Conservation (phyloP, 2,329 filamentous ascomycete species). For the Penicillium aurantiogriseum region DNA sequence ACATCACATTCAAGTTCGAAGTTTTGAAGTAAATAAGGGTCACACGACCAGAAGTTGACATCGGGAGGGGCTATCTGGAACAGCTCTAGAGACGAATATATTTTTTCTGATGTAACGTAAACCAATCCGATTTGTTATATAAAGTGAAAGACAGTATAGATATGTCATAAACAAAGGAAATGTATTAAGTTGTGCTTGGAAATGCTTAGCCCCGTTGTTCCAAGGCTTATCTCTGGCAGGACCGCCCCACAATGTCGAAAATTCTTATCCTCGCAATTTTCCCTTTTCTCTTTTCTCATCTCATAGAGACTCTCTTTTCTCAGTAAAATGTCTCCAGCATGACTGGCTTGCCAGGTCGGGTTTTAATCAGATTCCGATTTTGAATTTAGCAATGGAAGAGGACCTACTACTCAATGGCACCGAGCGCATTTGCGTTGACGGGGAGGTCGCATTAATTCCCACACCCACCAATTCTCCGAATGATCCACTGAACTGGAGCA, state of each 20-base stretch:
- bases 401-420: conserved; percentile 27
- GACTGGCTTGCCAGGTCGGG: background rate
- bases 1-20: no score
- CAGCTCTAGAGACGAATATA: background rate
- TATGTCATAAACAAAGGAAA: background rate
- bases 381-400: conserved; percentile 10
- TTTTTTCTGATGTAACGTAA: background rate
- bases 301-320: background rate
- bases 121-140: background rate
- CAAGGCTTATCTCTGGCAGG: background rate
- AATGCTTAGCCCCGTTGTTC: background rate
- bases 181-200: background rate
- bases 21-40: no score
- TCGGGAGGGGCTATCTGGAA: background rate
- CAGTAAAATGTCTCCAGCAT: conserved; percentile 8
- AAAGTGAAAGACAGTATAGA: background rate
- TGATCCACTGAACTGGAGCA: conserved; percentile 54
- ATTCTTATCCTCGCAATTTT: background rate
- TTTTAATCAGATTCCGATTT: conserved; percentile 5
- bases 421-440: conserved; percentile 26
- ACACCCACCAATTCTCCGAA: conserved; percentile 54
- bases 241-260: background rate
- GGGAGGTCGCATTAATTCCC: conserved; percentile 54
- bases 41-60: no score
- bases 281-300: background rate